Conservation (phyloP, 2,329 filamentous ascomycete genomes). For the Paecilomyces sp. region DNA sequence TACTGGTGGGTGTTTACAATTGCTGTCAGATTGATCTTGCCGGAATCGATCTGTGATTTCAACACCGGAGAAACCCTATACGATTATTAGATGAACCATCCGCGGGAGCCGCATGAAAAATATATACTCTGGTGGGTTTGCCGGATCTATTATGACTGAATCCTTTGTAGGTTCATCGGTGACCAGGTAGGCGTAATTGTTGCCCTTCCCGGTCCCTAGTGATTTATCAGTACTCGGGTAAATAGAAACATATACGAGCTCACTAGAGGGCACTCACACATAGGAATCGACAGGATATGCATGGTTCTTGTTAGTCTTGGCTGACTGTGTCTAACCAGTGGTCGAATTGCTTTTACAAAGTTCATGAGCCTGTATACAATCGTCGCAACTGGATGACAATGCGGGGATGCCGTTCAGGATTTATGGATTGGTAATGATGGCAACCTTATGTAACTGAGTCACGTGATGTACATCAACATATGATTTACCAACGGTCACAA, state of each 20-base stretch:
- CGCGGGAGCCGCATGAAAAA: not conserved
- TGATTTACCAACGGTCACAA: not conserved
- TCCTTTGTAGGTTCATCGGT: slow-evolving; percentile 43
- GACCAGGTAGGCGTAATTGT: slow-evolving; percentile 49
- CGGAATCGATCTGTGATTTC: slow-evolving; percentile 62
- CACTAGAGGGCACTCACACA: slow-evolving; percentile 37
- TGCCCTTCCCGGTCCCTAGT: slow-evolving; percentile 32
- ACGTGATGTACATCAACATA: slow-evolving; percentile 1
- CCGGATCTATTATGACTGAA: slow-evolving; percentile 46
- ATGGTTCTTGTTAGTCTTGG: slow-evolving; percentile 26
- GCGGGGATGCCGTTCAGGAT: not conserved
- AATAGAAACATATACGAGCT: not conserved
- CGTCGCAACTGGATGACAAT: slow-evolving; percentile 1
- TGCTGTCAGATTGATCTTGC: slow-evolving; percentile 72
- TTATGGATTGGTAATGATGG: not conserved
- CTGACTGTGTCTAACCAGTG: slow-evolving; percentile 9
- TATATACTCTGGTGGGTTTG: slow-evolving; percentile 43
- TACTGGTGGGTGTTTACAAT: slow-evolving; percentile 98
- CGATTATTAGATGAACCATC: slow-evolving; percentile 1
- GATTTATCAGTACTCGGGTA: not conserved
- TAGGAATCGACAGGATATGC: slow-evolving; percentile 48
- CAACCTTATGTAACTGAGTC: slow-evolving; percentile 3
- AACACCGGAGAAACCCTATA: slow-evolving; percentile 56
- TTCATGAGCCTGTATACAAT: slow-evolving; percentile 14
- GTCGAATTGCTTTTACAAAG: slow-evolving; percentile 17